Base-by-base conservation (phyloP, 805 yeast species). In the Kurtzmaniella fragi region DNA sequence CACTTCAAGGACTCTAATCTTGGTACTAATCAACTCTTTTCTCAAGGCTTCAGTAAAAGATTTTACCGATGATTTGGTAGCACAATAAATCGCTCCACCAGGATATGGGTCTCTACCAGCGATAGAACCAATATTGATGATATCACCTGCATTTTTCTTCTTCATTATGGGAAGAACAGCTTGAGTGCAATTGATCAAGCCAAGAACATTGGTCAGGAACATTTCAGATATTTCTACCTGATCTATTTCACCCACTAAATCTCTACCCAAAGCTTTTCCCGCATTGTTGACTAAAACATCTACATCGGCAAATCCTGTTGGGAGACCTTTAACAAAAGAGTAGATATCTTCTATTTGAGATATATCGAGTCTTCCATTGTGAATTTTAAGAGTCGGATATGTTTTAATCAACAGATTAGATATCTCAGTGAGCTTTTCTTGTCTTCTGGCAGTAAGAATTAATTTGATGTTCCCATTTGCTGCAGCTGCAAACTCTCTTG, bases 31-130 rank as follows among this genome's bases (percentile, higher is more conserved):
- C 42, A 59, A 49, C 43, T 65, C 71, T 43, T 62, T 62, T 41
- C 70, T 54, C 45, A 65, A 61, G 2, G 64, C 37, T 26, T 53
- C 53, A 3, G 67, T 46, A 42, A 65, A 65, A 35, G 47, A 61
- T 27, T 55, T 54, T 14, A 63, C 66, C 11, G 67, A 65, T 1
- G 68, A 60, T 48, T 65, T 65, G 32, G 64, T 47, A 10, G 68
- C 67, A 48, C 71, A 65, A 45, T 65, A 65, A 15, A 64, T 50
- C 23, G 59, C 48, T 32, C 70, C 71, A 25, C 67, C 67, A 16
- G 67, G 62, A 43, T 65, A 65, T 9, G 62, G 49, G 34, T 62
- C 70, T 41, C 59, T 51, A 28, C 70, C 71, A 15, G 71, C 71
- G 35, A 64, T 56, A 2, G 64, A 57, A 10, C 70, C 67, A 25